phyloP scores from a whole-genome alignment of 495 filamentous ascomycete species.

The Amorphotheca resinae region DNA sequence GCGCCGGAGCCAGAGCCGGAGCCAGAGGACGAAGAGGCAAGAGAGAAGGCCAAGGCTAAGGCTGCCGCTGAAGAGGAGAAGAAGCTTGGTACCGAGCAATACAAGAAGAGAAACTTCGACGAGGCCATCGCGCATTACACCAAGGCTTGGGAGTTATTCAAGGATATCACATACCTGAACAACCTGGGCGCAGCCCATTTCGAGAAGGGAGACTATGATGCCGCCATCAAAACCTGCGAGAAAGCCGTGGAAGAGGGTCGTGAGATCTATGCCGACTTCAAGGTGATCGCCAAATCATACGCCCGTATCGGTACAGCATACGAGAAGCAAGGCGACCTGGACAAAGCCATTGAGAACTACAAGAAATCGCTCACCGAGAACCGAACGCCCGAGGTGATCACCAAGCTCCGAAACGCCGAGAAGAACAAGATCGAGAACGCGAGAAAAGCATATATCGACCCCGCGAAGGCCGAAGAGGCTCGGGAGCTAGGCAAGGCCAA shows the following conservation, averaged over 20 bases:
- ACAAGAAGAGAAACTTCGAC: constrained; percentile 97
- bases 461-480: constrained; percentile 86
- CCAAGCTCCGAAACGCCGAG: constrained; percentile 88
- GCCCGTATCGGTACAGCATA: constrained; percentile 82
- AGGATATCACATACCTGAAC: constrained; percentile 96
- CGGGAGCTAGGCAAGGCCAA: constrained; percentile 88
- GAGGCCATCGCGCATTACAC: constrained; percentile 88
- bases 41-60: constrained; percentile 78
- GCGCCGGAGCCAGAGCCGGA: constrained; percentile 41
- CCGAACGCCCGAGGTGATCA: constrained; percentile 85
- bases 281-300: constrained; percentile 92
- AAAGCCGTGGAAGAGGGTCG: constrained; percentile 84
- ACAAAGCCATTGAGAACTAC: constrained; percentile 78
- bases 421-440: constrained; percentile 71
- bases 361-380: constrained; percentile 91
- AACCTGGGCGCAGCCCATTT: constrained; percentile 90
- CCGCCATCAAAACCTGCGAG: constrained; percentile 72
- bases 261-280: constrained; percentile 83
- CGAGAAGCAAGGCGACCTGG: constrained; percentile 74
- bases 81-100: constrained; percentile 82
- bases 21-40: constrained; percentile 66
- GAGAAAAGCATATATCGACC: constrained; percentile 73
- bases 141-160: constrained; percentile 88
- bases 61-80: constrained; percentile 91
- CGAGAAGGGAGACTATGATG: constrained; percentile 88